Conservation (phyloP, 306 rosid genomes). For the Cucurbita moschata region DNA sequence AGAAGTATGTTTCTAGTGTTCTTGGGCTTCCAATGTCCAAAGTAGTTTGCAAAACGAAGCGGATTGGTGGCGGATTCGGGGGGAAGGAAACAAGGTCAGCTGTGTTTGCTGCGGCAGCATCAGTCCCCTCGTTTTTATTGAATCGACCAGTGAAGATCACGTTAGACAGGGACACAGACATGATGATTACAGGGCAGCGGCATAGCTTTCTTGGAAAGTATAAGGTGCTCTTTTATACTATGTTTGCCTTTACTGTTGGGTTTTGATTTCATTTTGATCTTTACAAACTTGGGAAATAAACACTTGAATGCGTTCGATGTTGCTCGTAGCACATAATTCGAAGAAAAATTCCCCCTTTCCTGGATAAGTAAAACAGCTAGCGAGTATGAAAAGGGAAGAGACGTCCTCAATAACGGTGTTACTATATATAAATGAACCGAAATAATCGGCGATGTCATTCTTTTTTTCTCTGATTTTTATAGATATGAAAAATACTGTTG, state of each 20-base stretch:
- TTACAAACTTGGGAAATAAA: neutral
- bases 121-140: slow-evolving; percentile 76
- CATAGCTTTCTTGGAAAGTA: slow-evolving; percentile 96
- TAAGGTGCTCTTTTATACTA: slow-evolving; percentile 35
- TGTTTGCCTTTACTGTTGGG: neutral
- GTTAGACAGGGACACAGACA: slow-evolving; percentile 78
- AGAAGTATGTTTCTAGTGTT: slow-evolving; percentile 68
- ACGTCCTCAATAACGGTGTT: neutral
- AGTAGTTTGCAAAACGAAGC: slow-evolving; percentile 90
- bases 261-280: neutral
- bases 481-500: neutral
- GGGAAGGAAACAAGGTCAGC: slow-evolving; percentile 97
- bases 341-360: neutral
- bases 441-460: neutral
- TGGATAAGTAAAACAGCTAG: neutral
- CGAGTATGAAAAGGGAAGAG: neutral
- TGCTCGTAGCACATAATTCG: neutral
- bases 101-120: slow-evolving; percentile 68
- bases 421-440: neutral
- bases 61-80: slow-evolving; percentile 97
- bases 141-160: slow-evolving; percentile 72
- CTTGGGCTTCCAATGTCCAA: slow-evolving; percentile 89
- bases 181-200: slow-evolving; percentile 87
- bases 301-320: neutral
- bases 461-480: neutral